Base-by-base conservation (phyloP, 1,139 yeast species). In the Debaryomyces singareniensis region DNA sequence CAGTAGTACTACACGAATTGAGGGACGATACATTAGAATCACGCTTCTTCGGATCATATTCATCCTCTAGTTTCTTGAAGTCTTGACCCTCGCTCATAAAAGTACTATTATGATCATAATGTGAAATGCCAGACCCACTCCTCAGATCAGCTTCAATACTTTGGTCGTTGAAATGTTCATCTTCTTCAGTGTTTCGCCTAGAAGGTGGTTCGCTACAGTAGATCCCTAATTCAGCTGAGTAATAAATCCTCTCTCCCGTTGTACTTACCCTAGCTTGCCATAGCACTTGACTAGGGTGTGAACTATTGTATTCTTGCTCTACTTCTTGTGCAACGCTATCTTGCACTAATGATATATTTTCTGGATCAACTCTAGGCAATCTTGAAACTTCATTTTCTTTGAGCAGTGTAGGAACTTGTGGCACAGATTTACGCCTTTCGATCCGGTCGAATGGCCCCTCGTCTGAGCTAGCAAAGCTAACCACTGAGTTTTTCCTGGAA, bases 231-330 rank as follows among this genome's bases (percentile, higher is more conserved):
- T 75, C 74, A 26, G 75, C 70, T 41, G 77, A 75, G 49, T 71
- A 77, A 49, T 67, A 81, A 3, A 78, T 55, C 15, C 77, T 53
- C 31, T 70, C 70, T 10, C 78, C 81, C 30, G 63, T 67, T 6
- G 63, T 57, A 2, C 81, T 68, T n/a, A 69, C 57, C 30, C 70
- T 66, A 0, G 86, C 80, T 1, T 76, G 51, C 87, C 71, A 67
- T 2, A 58, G 43, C 2, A 61, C 55, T 10, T 51, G 49, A 35
- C 42, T 48, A 16, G 55, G 56, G 31, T 56, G 39, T 9, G 42
- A 39, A n/a, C 44, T 36, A 15, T 53, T 48, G 31, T 55, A 67
- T n/a, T 52, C 55, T n/a, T 51, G 51, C 5, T 57, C 58, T 32
- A 60, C 39, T 21, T 43, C 46, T 34, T 63, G 71, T 1, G 73